Evolutionary conservation across 176 grass and related monocot species (phyloP).

Genomic region (Panicum miliaceum): DNA sequence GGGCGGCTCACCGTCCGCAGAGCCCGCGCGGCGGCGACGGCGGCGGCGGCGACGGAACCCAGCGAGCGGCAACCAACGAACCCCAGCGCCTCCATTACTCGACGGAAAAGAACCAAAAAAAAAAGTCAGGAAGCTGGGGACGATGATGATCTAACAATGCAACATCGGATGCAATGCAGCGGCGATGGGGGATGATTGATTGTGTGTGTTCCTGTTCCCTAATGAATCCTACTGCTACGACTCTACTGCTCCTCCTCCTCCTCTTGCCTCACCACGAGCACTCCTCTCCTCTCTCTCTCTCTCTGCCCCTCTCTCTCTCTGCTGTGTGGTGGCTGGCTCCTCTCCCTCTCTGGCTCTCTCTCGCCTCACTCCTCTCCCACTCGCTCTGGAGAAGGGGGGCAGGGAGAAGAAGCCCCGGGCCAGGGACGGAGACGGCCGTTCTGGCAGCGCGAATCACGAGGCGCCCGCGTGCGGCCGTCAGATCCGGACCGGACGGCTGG

Average conservation of each 20-base stretch:
- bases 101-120: background rate
- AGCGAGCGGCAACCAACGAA: slow-evolving; percentile 30
- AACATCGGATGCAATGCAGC: background rate
- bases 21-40: slow-evolving; percentile 44
- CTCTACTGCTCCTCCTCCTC: background rate
- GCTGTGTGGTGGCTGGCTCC: background rate
- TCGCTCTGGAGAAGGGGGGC: slow-evolving; percentile 21
- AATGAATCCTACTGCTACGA: slow-evolving; percentile 45
- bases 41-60: slow-evolving; percentile 27
- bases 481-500: slow-evolving; percentile 54
- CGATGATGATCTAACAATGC: slow-evolving; percentile 17
- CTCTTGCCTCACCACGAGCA: slow-evolving; percentile 55
- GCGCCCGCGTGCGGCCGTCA: background rate
- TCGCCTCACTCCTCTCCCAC: slow-evolving; percentile 27
- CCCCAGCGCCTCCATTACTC: slow-evolving; percentile 55
- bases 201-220: slow-evolving; percentile 31
- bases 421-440: slow-evolving; percentile 40
- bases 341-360: slow-evolving; percentile 16
- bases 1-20: slow-evolving; percentile 57
- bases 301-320: background rate
- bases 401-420: slow-evolving; percentile 50
- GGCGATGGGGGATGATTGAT: background rate
- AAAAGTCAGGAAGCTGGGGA: slow-evolving; percentile 1
- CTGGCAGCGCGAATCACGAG: slow-evolving; percentile 43
- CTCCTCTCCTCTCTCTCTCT: slow-evolving; percentile 13